Base-by-base conservation (phyloP, 495 filamentous ascomycete genomes). In the Elaphomyces granulatus region DNA sequence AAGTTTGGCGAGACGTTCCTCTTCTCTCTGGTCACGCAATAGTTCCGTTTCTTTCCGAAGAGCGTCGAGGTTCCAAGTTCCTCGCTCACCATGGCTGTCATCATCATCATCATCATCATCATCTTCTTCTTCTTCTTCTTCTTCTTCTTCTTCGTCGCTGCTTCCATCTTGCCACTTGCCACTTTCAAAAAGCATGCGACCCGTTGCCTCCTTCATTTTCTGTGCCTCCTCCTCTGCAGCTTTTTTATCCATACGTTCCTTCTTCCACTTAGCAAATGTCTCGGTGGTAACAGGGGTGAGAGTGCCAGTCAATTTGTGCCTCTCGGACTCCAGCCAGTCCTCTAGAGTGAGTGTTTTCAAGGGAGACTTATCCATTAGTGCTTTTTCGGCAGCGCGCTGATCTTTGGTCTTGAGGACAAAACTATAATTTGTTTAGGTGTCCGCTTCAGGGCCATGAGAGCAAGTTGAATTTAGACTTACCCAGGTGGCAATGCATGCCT, bases 371-470 rank as follows among this genome's bases (percentile, higher is more conserved):
- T 96, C 92, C 75, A 93, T 72, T 40, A 94, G 56, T n/a, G 90
- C 90, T 63, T 95, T 96, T 66, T 99, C 90, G 3, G 87, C 84
- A 4, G 85, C 85, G 45, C 85, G 75, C 60, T 99, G 90, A 56
- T 96, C 92, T 62, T 87, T 94, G 15, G 90, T 99, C 69, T 96
- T 96, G 44, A 99, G 72, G 18, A 96, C 71, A 67, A 95, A 99
- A 28, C 84, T 92, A 17, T 35, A 34, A n/a, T 37, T 37, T 34
- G 19, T n/a, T 39, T 28, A 34, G 19, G 14, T 16, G 20, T n/a
- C 15, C 20, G 34, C 15, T 4, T 3, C 19, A 36, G 21, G 3
- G 12, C 1, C 4, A 20, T n/a, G 37, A 4, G 34, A 42, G 12
- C 15, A 15, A 40, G 46, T 30, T 15, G 4, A 33, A 10, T 6